Percentiles rank a stretch among this genome's conserved stretches.
Conservation (phyloP, 23 red algal species). For the Gracilaria vermiculophylla region DNA sequence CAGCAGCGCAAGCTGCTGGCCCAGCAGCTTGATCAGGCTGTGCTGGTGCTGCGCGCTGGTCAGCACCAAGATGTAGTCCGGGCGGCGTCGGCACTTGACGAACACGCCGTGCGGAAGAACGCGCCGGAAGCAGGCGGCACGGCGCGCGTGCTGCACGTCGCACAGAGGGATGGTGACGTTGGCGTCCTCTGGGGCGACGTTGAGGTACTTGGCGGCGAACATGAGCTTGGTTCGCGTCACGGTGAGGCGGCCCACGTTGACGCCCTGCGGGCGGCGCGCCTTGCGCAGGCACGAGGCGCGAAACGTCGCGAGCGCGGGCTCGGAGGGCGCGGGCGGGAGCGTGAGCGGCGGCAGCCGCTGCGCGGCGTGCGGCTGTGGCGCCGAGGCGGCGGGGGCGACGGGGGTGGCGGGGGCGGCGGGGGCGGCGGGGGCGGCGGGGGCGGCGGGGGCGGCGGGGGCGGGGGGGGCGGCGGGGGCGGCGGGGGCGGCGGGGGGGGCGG, state of each 20-base stretch:
- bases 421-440: no score
- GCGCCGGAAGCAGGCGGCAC: neutral
- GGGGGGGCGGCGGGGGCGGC: no score
- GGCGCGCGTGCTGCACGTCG: neutral
- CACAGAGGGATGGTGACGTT: constrained; percentile 1
- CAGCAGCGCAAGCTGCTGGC: neutral
- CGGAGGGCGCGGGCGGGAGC: neutral
- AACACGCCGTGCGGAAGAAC: neutral
- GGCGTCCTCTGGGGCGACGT: constrained; percentile 17
- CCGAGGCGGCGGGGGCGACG: neutral
- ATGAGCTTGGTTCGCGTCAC: constrained; percentile 7
- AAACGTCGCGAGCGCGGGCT: neutral
- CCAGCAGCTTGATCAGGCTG: neutral
- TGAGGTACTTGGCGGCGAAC: constrained; percentile 26
- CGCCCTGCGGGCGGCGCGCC: constrained; percentile 15
- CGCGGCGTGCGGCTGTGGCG: neutral
- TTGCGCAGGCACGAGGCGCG: constrained; percentile 30
- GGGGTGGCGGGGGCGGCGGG: no score
- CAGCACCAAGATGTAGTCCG: constrained; percentile 2
- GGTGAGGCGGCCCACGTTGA: constrained; percentile 21
- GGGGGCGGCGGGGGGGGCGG: no score
- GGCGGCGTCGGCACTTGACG: neutral
- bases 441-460: no score
- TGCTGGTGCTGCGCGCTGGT: neutral
- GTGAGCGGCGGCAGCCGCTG: neutral